These are phyloP conservation scores for Knoxdaviesia proteae DNA, from an alignment of 2,329 filamentous ascomycete genomes.

Conservation along the genomic window DNA sequence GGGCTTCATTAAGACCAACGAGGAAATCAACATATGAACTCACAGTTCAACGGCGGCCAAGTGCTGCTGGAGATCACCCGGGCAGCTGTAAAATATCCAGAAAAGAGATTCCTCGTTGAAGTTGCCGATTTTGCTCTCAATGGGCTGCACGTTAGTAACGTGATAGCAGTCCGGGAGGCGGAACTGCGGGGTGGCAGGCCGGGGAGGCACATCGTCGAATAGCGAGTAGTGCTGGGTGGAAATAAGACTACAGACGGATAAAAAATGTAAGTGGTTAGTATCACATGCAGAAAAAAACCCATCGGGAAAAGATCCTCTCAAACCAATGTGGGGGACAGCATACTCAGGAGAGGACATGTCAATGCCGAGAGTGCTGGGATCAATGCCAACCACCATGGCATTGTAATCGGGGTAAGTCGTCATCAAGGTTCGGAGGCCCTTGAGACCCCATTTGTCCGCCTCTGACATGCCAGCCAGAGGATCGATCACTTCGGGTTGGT, in stretches of 20 bases:
- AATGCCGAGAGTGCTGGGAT: conserved; percentile 33
- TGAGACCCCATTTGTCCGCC: conserved; percentile 43
- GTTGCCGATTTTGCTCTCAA: conserved; percentile 42
- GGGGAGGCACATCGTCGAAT: conserved; percentile 37
- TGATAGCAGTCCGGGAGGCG: conserved; percentile 44
- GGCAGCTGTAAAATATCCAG: conserved; percentile 50
- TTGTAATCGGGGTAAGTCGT: conserved; percentile 43
- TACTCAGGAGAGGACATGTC: conserved; percentile 38
- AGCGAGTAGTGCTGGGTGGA: conserved; percentile 40
- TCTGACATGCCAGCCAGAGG: conserved; percentile 40
- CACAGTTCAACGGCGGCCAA: conserved; percentile 43
- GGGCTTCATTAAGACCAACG: neutral
- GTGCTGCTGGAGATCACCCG: conserved; percentile 40
- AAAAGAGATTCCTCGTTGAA: conserved; percentile 51
- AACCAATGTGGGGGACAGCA: conserved; percentile 8
- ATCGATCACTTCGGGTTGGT: conserved; percentile 24
- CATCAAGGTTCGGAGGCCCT: conserved; percentile 41
- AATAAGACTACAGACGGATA: conserved; percentile 19
- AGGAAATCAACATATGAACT: conserved; percentile 9
- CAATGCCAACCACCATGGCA: conserved; percentile 37
- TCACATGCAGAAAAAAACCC: neutral
- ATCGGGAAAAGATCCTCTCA: conserved; percentile 1
- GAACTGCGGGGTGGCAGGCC: conserved; percentile 34
- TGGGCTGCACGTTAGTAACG: conserved; percentile 42
- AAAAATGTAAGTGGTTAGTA: neutral